Base-by-base conservation (phyloP, 768 basidiomycete species). In the Mrakia blollopis region DNA sequence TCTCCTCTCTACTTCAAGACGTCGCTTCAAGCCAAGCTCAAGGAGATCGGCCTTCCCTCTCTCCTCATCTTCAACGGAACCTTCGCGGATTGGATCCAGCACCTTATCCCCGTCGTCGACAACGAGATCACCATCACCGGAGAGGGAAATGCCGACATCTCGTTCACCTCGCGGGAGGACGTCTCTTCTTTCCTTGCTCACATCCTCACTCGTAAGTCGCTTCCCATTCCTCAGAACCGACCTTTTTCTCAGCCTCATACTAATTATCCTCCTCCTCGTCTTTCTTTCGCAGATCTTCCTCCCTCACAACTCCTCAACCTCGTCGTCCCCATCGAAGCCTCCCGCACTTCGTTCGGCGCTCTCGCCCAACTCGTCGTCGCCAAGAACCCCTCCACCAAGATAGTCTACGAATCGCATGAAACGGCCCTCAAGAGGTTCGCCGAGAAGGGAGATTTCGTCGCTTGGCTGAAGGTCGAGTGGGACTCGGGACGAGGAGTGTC, bases 1-100 rank as follows among this genome's bases (percentile, higher is more conserved):
- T 54, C 54, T 25, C 74, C 74, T 23, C 39, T 76, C n/a, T 76
- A 37, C 57, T 57, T n/a, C 13, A 79, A 79, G 54, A 70, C 39
- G 11, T 25, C 44, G 23, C 4, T 76, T 35, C 78, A 76, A 10
- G 28, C 61, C 1, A 39, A 67, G 47, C 71, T 79, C 0, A 35
- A 73, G 70, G 44, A 76, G 61, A 25, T 72, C 28, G 35, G 47
- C 0, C 70, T 79, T 47, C 78, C 78, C 16, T 72, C 75, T 35
- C 39, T 60, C 23, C 32, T 79, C 39, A 54, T 71, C 72, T 67
- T 76, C 61, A 72, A 28, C 35, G 78, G 78, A 10, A 62, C 71
- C 7, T 76, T 79, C 44, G 78, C 78, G 10, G 78, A 79, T 21
- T 79, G 75, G 78, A 47, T 73, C n/a, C 60, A 37, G 23, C 13